These are phyloP conservation scores for Parathielavia hyrcaniae DNA, from an alignment of 495 filamentous ascomycete genomes.

Conservation along the genomic window DNA sequence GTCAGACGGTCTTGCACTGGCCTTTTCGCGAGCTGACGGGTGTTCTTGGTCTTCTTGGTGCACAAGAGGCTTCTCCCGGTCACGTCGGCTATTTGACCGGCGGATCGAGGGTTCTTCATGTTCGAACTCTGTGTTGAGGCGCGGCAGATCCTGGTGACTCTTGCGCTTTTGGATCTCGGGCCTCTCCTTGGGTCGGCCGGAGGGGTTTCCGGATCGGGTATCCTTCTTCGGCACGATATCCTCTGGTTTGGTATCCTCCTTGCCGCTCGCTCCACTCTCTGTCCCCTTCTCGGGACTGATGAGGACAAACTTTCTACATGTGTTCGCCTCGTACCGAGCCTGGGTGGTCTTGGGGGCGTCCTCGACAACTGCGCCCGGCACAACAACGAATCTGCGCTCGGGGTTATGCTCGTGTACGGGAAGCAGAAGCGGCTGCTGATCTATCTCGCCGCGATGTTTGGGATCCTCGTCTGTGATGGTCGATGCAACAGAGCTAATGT, in stretches of 20 bases:
- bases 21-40: constrained; percentile 9
- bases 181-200: background rate
- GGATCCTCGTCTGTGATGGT: constrained; percentile 36
- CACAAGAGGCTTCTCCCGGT: constrained; percentile 22
- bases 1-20: constrained; percentile 18
- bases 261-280: constrained; percentile 1
- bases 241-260: constrained; percentile 20
- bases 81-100: constrained; percentile 23
- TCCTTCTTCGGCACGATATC: constrained; percentile 5
- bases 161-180: constrained; percentile 30
- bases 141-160: constrained; percentile 37
- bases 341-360: constrained; percentile 19
- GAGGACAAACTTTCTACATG: constrained; percentile 35
- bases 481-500: constrained; percentile 27
- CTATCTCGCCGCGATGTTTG: constrained; percentile 37
- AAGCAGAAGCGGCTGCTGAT: constrained; percentile 40
- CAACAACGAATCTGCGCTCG: constrained; percentile 44
- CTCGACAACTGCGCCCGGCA: constrained; percentile 29
- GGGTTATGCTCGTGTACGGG: constrained; percentile 41
- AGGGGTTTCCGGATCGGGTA: background rate
- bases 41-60: constrained; percentile 19
- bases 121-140: constrained; percentile 28
- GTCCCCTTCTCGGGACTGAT: constrained; percentile 14
- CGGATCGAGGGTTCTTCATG: constrained; percentile 16
- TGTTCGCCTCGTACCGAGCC: constrained; percentile 39